These are phyloP conservation scores for Angophora floribunda DNA, from an alignment of 345 rosid genomes.

Conservation along the genomic window DNA sequence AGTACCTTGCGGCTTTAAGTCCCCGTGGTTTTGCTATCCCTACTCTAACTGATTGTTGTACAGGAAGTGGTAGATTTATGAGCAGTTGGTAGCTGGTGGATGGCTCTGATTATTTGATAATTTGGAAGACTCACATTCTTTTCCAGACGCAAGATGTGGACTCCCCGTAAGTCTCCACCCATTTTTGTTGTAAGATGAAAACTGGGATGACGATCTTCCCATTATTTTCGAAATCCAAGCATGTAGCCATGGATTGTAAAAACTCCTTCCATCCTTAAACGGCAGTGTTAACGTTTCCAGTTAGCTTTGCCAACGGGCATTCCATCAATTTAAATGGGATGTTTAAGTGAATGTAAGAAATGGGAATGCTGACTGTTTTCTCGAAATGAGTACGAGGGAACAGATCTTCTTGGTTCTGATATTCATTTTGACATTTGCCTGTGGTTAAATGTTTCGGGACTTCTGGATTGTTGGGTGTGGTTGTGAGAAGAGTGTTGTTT, in stretches of 20 bases:
- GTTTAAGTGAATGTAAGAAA: neutral
- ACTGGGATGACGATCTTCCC: neutral
- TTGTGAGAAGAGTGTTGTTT: neutral
- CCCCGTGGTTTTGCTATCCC: neutral
- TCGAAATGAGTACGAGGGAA: neutral
- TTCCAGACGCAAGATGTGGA: neutral
- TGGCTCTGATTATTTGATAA: neutral
- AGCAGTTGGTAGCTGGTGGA: neutral
- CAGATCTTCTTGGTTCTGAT: neutral
- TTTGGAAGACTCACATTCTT: neutral
- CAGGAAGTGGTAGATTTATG: neutral
- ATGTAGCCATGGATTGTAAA: neutral
- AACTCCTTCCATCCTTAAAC: neutral
- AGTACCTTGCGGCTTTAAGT: conserved; percentile 18
- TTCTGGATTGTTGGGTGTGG: neutral
- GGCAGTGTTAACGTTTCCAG: neutral
- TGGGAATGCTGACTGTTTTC: neutral
- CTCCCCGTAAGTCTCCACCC: neutral
- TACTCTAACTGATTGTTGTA: neutral
- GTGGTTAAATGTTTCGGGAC: neutral
- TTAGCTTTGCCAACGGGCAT: neutral
- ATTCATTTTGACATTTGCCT: neutral
- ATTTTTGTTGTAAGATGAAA: neutral
- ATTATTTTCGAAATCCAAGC: neutral
- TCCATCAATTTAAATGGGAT: neutral